These are phyloP conservation scores for Hyaloscypha bicolor DNA, from an alignment of 495 filamentous ascomycete genomes.

Conservation along the genomic window DNA sequence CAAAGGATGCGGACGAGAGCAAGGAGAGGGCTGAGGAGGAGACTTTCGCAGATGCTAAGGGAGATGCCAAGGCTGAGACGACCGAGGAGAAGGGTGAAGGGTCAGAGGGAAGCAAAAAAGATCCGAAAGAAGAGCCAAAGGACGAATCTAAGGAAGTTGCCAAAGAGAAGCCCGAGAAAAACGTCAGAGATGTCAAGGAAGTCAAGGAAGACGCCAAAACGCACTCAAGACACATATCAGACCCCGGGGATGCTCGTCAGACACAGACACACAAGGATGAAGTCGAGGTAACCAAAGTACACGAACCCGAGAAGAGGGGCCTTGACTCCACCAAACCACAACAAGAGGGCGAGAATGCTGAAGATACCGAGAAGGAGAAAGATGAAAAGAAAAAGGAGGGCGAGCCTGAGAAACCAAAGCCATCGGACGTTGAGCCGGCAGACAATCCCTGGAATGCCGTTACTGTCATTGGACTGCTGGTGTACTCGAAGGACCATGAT, in stretches of 20 bases:
- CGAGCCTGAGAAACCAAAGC: constrained; percentile 2
- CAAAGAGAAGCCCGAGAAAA: neutral
- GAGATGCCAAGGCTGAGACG: constrained; percentile 10
- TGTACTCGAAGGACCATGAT: constrained; percentile 53
- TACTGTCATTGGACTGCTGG: constrained; percentile 73
- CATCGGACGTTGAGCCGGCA: constrained; percentile 40
- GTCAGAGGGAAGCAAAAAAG: constrained; percentile 9
- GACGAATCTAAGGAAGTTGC: constrained; percentile 22
- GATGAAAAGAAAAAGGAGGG: constrained; percentile 1
- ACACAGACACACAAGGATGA: neutral
- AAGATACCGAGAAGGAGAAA: neutral
- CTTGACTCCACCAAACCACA: neutral
- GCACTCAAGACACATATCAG: neutral
- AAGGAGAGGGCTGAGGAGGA: constrained; percentile 25
- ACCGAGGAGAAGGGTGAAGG: constrained; percentile 1
- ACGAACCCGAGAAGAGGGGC: neutral
- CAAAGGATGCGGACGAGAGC: constrained; percentile 38
- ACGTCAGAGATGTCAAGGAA: neutral
- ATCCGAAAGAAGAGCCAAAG: constrained; percentile 12
- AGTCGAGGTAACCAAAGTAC: neutral
- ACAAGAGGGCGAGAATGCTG: constrained; percentile 5
- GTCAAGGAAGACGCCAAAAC: neutral
- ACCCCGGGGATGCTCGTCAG: neutral
- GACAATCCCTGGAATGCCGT: constrained; percentile 84
- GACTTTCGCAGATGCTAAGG: constrained; percentile 1